Evolutionary conservation across 805 yeast species (phyloP), one percentile per base, ranked within the genome.

Genomic region (Metschnikowia arizonensis): DNA sequence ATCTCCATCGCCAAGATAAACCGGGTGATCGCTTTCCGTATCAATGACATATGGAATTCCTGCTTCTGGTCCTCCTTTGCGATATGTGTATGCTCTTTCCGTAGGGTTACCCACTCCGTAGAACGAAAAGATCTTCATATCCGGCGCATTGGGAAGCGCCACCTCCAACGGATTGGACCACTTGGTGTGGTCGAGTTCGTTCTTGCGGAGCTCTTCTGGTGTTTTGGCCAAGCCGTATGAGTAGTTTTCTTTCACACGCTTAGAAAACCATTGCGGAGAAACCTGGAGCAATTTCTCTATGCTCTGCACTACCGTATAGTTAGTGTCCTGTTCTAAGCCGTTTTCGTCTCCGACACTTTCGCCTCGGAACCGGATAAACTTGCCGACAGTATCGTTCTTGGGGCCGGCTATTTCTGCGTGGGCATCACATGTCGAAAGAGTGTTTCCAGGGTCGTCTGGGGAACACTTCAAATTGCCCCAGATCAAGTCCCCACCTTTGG

Each of bases 81-180:
- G 81, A 65, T 93, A 93, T 28, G 82, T 79, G 65, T 93, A 93
- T 0, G 96, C 90, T 36, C 99, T 76, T 64, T 93, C 99, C 0
- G 99, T 91, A 18, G 95, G 95, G 53, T 89, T 91, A 6, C 97
- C 96, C n/a, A 89, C 88, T 4, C 99, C 99, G 58, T 93, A 93
- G 58, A 93, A 83, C 59, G 97, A 88, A 64, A 72, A 93, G 8
- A 89, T 72, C 53, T 87, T 85, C 84, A 93, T 71, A 60, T 88
- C 88, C 3, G 98, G 98, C 0, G 99, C 99, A 58, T 85, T 73
- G 1, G 99, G 99, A 34, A 93, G 74, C 3, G 91, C 79, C 0
- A 82, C 97, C 62, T 93, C 98, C 39, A 93, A 69, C 2, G 99
- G 99, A 59, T 93, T 93, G n/a, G 82, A 65, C 99, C 99, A 93